Base-by-base conservation (phyloP, 805 yeast species). In the Wickerhamiella azyma region DNA sequence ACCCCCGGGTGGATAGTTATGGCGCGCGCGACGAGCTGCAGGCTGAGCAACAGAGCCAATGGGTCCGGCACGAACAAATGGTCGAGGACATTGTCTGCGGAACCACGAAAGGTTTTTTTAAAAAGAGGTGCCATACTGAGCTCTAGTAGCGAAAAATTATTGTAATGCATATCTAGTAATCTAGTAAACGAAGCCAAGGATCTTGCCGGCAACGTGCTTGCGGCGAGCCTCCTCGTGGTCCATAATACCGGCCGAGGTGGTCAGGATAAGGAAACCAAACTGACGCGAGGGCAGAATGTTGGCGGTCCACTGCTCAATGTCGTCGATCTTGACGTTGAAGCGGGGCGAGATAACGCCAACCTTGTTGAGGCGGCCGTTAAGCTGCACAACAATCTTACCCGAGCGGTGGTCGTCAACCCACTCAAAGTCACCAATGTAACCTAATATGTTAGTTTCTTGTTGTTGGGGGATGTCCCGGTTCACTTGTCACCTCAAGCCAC, bases 151-250 rank as follows among this genome's bases (percentile, higher is more conserved):
- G 16, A 19, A 36, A 37, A 19, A 37, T 17, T 24, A 47, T 37
- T 30, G 5, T 6, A 32, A 14, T 35, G n/a, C 41, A 37, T n/a
- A 28, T 58, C 66, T 83, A 88, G 83, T 88, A 88, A 28, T 58
- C 66, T 83, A 88, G 83, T 88, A 88, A 59, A 88, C 96, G 77
- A 85, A 88, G 69, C 96, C 97, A 68, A 88, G 82, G 73, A 88
- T 83, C 81, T 88, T 88, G 73, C 97, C 97, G 62, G 96, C 85
- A 63, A 88, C 96, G 77, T 88, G 96, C 84, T 88, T 89, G 81
- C 96, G 83, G 81, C 94, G 85, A 66, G 97, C 97, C 77, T 88
- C 96, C 79, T 89, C 96, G 78, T 88, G 97, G 80, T 89, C 96
- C 94, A 88, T 86, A 66, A 88, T 88, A 76, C 97, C 97, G 64